A percentile compares a stretch with the other conserved stretches of the same genome.
Conservation (phyloP, 495 filamentous ascomycete genomes). For the Geopyxis carbonaria region DNA sequence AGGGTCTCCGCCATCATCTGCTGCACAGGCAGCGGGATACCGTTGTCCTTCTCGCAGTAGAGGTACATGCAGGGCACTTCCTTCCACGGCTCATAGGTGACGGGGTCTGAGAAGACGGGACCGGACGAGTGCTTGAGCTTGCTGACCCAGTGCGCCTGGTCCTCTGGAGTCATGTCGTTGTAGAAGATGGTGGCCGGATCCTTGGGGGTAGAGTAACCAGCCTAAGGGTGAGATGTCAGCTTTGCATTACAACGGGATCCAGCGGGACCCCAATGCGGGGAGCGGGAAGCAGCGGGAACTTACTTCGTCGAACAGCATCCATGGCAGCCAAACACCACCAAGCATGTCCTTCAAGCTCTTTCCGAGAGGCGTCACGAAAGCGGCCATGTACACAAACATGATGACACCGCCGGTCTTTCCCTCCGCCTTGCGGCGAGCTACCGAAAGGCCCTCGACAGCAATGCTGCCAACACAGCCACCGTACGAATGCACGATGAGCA, state of each 20-base stretch:
- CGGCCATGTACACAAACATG: not conserved
- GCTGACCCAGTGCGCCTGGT: not conserved
- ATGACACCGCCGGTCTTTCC: not conserved
- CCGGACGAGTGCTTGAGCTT: not conserved
- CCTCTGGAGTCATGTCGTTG: not conserved
- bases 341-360: not conserved
- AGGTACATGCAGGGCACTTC: slow-evolving; percentile 28
- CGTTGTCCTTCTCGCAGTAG: slow-evolving; percentile 26
- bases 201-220: not conserved
- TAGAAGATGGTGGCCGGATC: not conserved
- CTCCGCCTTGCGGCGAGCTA: not conserved
- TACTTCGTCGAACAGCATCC: slow-evolving; percentile 5
- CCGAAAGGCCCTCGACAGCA: not conserved
- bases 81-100: slow-evolving; percentile 26
- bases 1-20: slow-evolving; percentile 5
- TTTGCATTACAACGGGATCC: too few species aligned
- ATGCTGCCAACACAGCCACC: not conserved
- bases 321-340: not conserved
- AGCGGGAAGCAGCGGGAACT: too few species aligned
- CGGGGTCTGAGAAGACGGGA: not conserved
- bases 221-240: too few species aligned
- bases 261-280: too few species aligned
- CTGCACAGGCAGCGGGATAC: slow-evolving; percentile 16
- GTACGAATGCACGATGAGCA: not conserved
- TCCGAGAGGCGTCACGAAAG: not conserved